A percentile compares a stretch with the other conserved stretches of the same genome.
Conservation (phyloP, 2,329 filamentous ascomycete species). For the Pseudogymnoascus sp. region DNA sequence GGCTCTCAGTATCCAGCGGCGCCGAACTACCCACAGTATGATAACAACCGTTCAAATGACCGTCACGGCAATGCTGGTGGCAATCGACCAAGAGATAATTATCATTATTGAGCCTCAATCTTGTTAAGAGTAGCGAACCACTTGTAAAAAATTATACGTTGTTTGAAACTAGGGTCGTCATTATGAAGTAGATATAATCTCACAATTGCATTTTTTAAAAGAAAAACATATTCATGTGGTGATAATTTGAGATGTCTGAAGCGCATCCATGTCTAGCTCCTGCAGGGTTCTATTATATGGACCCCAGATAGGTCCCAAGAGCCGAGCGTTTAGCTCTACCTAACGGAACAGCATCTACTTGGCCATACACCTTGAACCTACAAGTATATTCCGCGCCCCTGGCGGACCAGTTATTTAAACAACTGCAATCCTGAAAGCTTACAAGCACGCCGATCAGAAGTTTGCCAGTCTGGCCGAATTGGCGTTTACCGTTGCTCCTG, state of each 20-base stretch:
- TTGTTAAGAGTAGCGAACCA: conserved; percentile 6
- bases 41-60: neutral
- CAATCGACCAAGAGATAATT: conserved; percentile 1
- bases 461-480: neutral
- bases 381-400: neutral
- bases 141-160: neutral
- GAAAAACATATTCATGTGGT: neutral
- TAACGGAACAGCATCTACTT: neutral
- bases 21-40: conserved; percentile 14
- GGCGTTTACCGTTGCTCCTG: neutral
- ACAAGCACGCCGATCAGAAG: neutral
- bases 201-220: neutral
- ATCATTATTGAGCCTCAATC: neutral
- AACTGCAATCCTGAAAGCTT: neutral
- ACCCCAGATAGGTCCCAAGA: conserved; percentile 1
- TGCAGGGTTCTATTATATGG: neutral
- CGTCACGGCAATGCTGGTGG: neutral
- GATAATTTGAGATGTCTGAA: neutral
- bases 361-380: neutral
- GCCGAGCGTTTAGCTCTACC: neutral
- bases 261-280: neutral
- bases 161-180: neutral
- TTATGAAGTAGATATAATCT: neutral
- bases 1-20: conserved; percentile 14
- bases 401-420: neutral